Conservation (phyloP, 2,329 filamentous ascomycete genomes). For the Clarireedia homoeocarpa region DNA sequence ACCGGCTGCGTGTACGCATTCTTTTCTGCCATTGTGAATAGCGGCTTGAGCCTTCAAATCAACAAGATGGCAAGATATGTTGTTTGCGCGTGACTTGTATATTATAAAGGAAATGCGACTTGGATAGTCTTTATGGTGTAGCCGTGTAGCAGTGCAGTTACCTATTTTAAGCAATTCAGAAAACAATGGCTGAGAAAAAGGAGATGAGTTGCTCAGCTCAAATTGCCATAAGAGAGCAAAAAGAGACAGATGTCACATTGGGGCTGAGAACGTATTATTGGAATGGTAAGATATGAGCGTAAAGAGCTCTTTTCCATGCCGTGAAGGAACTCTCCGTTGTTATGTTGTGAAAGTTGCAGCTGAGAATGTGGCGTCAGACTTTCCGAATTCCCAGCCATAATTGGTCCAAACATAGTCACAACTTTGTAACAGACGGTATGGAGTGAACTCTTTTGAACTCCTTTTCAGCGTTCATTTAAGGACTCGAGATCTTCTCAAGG, state of each 20-base stretch:
- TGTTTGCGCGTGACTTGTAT: no score
- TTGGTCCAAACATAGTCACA: neutral
- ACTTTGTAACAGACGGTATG: neutral
- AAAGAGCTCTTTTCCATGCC: neutral
- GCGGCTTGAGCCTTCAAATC: neutral
- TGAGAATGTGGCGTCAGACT: conserved; percentile 3
- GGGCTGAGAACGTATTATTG: neutral
- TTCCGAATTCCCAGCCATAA: neutral
- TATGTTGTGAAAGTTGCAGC: neutral
- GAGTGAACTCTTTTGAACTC: neutral
- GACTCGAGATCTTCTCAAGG: neutral
- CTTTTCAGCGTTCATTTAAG: neutral
- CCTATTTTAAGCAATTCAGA: neutral
- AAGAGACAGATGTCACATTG: neutral
- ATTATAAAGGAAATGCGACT: neutral
- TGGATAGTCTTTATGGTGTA: neutral
- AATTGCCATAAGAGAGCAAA: neutral
- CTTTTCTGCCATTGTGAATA: neutral
- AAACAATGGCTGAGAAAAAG: neutral
- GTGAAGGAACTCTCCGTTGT: neutral
- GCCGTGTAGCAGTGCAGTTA: neutral
- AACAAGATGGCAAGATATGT: neutral
- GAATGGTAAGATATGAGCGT: neutral
- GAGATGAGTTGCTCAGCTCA: neutral
- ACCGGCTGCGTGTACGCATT: neutral